Evolutionary conservation across 805 yeast genomes (phyloP), one percentile per base, ranked within the genome.

Genomic region (Candida mattraensis): DNA sequence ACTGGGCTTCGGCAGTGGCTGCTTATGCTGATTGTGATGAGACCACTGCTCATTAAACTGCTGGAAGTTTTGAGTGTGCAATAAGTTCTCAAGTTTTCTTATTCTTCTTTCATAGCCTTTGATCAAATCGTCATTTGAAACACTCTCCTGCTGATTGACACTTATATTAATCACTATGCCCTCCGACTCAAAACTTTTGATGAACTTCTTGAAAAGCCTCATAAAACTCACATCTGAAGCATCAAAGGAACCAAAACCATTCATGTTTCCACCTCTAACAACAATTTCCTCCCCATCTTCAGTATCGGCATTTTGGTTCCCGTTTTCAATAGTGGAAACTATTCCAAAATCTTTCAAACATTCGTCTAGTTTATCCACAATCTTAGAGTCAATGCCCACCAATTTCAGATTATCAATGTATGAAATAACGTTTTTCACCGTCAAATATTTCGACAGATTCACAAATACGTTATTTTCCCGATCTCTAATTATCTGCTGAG

Each of bases 61-160:
- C 29, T 72, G 71, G 51, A 72, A 78, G 45, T 76, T 86, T 35
- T 78, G 83, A 44, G 84, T 87, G 54, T 87, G 93, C 11, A 88
- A 61, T 24, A 87, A 60, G 36, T 76, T 81, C 48, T 88, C 96
- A 34, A 91, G 69, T 47, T 83, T 83, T 43, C 76, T 77, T 25
- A 91, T 85, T 35, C 95, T 66, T 8, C 75, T 60, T 54, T 82
- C 82, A 45, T 87, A 81, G 0, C 85, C 86, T 44, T 70, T 70
- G 8, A 83, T 63, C 9, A 72, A 51, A 27, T 70, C 77, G 3
- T 61, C 54, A 20, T 36, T 36, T 2, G 45, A 11, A 9, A 28
- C 37, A 7, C 36, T 17, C 4, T 61, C 31, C 22, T 63, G 58
- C 8, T 66, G 58, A 18, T 61, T 54, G 19, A 44, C 50, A 37